Base-by-base conservation (phyloP, 2,329 filamentous ascomycete species). In the Zymoseptoria crescenta region DNA sequence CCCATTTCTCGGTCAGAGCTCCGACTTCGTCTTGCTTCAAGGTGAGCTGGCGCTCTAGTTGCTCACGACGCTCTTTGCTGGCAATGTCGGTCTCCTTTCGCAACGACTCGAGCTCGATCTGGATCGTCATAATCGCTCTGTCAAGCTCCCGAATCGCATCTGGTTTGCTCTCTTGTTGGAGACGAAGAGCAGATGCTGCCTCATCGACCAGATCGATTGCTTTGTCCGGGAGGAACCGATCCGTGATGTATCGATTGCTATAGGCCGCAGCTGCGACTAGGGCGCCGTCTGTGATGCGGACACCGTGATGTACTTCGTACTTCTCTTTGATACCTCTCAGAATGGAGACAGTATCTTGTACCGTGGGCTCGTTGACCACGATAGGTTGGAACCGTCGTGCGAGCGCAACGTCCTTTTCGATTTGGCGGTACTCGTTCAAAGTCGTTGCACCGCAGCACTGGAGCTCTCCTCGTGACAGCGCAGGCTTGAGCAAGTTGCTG, bases 201-300 rank as follows among this genome's bases (percentile, higher is more conserved):
- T 97, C 94, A 65, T 97, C 94, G 73, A 99, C 94, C 16, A 97
- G 76, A 72, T 97, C 94, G 63, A 99, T 97, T 2, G 94, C 94
- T 73, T 97, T 97, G 75, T 99, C 94, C 0, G 94, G 94, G 0
- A 97, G 79, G 74, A 96, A 97, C 1, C 94, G 87, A 70, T 97
- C 93, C 13, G 92, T 96, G 66, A 99, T 94, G 73, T 97, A 99
- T 55, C 94, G 88, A 70, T 97, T 97, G 63, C 89, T 94, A 71
- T 95, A 89, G 0, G 90, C 89, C 1, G 93, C 92, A 2, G 94
- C 93, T 1, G 94, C 91, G 13, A 99, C 93, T 9, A 97, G 78
- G 6, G 94, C 91, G 1, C 88, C 87, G 68, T 97, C 94, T 4
- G 49, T 51, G 65, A 99, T 97, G 56, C 92, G 83, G 0, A 97